Conservation (phyloP, 495 filamentous ascomycete genomes). For the Chaetomium fimeti region DNA sequence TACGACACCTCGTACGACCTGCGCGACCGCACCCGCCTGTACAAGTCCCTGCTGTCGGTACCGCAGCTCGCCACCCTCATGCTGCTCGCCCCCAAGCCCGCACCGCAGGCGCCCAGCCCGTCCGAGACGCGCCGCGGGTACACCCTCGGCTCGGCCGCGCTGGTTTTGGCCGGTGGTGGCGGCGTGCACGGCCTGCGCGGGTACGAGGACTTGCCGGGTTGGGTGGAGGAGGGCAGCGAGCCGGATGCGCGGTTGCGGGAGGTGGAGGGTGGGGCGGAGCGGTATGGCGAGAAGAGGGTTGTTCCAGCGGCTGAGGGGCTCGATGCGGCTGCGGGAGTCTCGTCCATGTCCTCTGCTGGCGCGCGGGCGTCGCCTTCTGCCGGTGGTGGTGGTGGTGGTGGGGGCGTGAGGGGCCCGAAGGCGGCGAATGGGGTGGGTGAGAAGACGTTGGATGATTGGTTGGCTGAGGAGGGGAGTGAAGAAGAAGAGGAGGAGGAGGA, state of each 20-base stretch:
- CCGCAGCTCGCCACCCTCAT: slow-evolving; percentile 87
- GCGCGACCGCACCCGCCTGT: slow-evolving; percentile 83
- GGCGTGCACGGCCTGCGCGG: slow-evolving; percentile 68
- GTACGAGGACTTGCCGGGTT: slow-evolving; percentile 75
- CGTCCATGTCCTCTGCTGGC: slow-evolving; percentile 25
- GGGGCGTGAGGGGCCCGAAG: slow-evolving; percentile 49
- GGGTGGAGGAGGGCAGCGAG: slow-evolving; percentile 78
- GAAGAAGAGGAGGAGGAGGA: slow-evolving; percentile 41
- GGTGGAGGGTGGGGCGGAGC: slow-evolving; percentile 34
- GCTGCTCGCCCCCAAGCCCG: slow-evolving; percentile 89
- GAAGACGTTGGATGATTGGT: slow-evolving; percentile 88
- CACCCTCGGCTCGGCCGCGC: slow-evolving; percentile 75
- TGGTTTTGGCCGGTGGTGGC: slow-evolving; percentile 75
- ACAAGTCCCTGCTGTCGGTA: slow-evolving; percentile 74
- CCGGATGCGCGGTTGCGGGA: slow-evolving; percentile 73
- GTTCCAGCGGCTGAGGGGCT: slow-evolving; percentile 65
- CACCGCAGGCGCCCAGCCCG: slow-evolving; percentile 80
- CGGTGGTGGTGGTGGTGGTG: slow-evolving; percentile 62
- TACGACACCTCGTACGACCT: slow-evolving; percentile 96
- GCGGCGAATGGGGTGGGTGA: slow-evolving; percentile 47
- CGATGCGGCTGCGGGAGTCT: slow-evolving; percentile 54
- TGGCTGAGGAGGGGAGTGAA: slow-evolving; percentile 64
- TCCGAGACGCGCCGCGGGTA: slow-evolving; percentile 74
- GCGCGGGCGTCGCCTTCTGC: slow-evolving; percentile 53
- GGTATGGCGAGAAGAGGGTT: slow-evolving; percentile 41